Conservation (phyloP, 306 rosid species). For the Betula pendula region DNA sequence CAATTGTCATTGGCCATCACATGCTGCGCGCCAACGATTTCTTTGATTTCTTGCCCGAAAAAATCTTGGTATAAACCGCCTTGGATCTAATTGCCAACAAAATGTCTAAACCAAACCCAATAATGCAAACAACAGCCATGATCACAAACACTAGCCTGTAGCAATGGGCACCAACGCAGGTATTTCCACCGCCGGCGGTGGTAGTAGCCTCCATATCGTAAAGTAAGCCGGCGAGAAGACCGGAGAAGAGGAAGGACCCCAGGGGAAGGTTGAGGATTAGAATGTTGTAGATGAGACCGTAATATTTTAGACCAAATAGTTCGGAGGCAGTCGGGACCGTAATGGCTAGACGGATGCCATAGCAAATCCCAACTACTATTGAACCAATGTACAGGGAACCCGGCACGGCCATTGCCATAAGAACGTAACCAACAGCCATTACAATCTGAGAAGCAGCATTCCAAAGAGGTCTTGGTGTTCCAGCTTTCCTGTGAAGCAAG, state of each 20-base stretch:
- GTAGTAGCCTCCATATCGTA: constrained; percentile 84
- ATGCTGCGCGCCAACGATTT: constrained; percentile 21
- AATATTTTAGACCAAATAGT: constrained; percentile 83
- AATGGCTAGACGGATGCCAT: constrained; percentile 72
- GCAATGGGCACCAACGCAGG: constrained; percentile 85
- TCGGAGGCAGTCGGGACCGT: constrained; percentile 82
- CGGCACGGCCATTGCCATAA: constrained; percentile 74
- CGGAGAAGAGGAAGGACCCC: constrained; percentile 92
- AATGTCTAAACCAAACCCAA: constrained; percentile 80
- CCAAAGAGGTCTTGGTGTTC: constrained; percentile 76
- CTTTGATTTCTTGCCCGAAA: constrained; percentile 51
- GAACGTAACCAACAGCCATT: constrained; percentile 80
- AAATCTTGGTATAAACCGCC: constrained; percentile 57
- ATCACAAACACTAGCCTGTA: constrained; percentile 65
- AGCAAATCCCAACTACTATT: constrained; percentile 69
- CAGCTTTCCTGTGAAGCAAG: constrained; percentile 48
- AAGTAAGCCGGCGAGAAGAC: constrained; percentile 75
- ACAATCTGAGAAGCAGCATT: constrained; percentile 74
- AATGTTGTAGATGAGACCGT: constrained; percentile 76
- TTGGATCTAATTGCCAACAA: constrained; percentile 60
- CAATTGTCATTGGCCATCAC: constrained; percentile 14
- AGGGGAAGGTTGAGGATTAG: constrained; percentile 88
- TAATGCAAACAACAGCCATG: constrained; percentile 68
- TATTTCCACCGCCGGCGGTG: constrained; percentile 73
- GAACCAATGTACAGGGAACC: constrained; percentile 86